These are phyloP conservation scores for Falciphora oryzae DNA, from an alignment of 2,329 filamentous ascomycete genomes.

Conservation along the genomic window DNA sequence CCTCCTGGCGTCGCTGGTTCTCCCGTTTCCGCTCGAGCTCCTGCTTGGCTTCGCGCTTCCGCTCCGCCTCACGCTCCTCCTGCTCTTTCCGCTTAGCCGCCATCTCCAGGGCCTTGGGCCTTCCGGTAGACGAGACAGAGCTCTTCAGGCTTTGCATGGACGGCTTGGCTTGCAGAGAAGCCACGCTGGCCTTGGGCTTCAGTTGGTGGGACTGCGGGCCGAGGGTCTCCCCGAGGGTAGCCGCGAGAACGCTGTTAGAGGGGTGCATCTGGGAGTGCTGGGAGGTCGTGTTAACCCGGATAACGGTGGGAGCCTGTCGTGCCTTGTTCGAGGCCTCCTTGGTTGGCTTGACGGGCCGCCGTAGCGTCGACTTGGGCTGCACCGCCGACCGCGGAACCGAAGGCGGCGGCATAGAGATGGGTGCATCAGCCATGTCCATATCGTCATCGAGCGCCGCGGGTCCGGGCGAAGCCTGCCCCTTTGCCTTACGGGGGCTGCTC, in stretches of 20 bases:
- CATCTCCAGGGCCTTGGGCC: constrained; percentile 66
- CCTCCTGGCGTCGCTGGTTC: constrained; percentile 43
- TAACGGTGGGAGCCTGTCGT: constrained; percentile 66
- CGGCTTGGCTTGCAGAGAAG: constrained; percentile 54
- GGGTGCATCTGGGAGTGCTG: constrained; percentile 56
- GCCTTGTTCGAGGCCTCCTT: constrained; percentile 54
- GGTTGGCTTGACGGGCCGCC: constrained; percentile 55
- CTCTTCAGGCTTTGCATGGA: constrained; percentile 58
- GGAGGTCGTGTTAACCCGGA: constrained; percentile 62
- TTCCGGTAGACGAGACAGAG: constrained; percentile 55
- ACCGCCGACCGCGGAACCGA: constrained; percentile 48
- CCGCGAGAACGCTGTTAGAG: constrained; percentile 50
- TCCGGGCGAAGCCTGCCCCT: constrained; percentile 28
- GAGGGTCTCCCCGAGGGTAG: constrained; percentile 52
- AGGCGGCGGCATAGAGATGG: constrained; percentile 53
- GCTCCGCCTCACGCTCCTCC: constrained; percentile 73
- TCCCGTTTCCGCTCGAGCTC: constrained; percentile 70
- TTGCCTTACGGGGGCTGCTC: constrained; percentile 47
- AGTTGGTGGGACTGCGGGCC: constrained; percentile 35
- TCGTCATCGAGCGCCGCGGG: constrained; percentile 35
- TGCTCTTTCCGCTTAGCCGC: constrained; percentile 79
- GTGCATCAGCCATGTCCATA: constrained; percentile 51
- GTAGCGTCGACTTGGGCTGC: constrained; percentile 45
- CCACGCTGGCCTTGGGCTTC: constrained; percentile 62
- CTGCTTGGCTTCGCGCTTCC: constrained; percentile 74